phyloP scores from a whole-genome alignment of 495 filamentous ascomycete genomes.

The Penicillium bialowiezense region DNA sequence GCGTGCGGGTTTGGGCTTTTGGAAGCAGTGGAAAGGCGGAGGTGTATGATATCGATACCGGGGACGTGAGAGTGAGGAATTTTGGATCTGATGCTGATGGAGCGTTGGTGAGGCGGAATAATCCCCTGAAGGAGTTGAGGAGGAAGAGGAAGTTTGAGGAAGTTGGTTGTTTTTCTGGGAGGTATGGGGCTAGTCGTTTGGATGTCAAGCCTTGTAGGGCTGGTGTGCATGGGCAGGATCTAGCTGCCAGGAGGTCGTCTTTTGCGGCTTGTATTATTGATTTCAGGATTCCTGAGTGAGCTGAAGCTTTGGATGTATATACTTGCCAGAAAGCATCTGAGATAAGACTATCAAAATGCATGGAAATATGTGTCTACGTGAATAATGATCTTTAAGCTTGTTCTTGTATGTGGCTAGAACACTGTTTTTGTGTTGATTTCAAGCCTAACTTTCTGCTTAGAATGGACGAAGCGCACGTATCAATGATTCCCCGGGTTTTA shows the following conservation, averaged over 20 bases:
- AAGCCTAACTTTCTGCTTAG: too few species aligned
- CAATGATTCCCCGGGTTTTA: too few species aligned
- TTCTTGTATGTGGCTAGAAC: too few species aligned
- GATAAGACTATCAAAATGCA: too few species aligned
- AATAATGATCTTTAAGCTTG: too few species aligned
- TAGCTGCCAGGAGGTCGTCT: slow-evolving; percentile 23
- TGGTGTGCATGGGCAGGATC: slow-evolving; percentile 1
- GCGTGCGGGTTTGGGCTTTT: slow-evolving; percentile 43
- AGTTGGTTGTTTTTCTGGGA: slow-evolving; percentile 23
- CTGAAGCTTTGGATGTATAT: too few species aligned
- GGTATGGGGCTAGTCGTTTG: slow-evolving; percentile 20
- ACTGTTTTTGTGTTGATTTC: too few species aligned
- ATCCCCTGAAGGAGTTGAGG: slow-evolving; percentile 21
- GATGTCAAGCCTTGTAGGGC: slow-evolving; percentile 10
- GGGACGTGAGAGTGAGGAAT: slow-evolving; percentile 17
- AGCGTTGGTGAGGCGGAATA: slow-evolving; percentile 12
- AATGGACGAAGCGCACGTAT: too few species aligned
- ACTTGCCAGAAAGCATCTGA: too few species aligned
- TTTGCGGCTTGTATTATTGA: slow-evolving; percentile 44
- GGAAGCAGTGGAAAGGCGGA: slow-evolving; percentile 27
- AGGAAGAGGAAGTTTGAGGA: slow-evolving; percentile 34
- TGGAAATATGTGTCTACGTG: too few species aligned
- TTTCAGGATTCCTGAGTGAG: slow-evolving; percentile 38
- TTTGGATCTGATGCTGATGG: slow-evolving; percentile 35
- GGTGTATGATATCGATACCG: slow-evolving; percentile 39